phyloP scores from a whole-genome alignment of 2,329 filamentous ascomycete genomes.

The Fusarium nanum region DNA sequence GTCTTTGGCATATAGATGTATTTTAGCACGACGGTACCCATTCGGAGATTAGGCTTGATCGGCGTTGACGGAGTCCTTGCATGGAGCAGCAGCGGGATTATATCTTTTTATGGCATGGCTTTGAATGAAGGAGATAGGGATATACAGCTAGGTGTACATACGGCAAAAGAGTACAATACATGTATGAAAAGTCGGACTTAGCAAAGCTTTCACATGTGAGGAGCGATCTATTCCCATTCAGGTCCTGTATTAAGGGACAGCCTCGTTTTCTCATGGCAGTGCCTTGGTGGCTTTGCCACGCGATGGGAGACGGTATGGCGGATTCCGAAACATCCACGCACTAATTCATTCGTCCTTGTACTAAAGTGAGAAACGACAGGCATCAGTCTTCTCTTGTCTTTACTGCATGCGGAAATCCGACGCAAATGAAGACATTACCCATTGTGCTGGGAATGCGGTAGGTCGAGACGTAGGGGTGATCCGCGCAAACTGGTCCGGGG shows the following conservation, averaged over 20 bases:
- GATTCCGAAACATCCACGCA: not conserved
- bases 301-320: not conserved
- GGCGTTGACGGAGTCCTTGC: conserved; percentile 45
- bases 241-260: not conserved
- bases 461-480: conserved; percentile 10
- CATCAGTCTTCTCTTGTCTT: conserved; percentile 10
- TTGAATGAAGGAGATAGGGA: conserved; percentile 5
- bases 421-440: conserved; percentile 27
- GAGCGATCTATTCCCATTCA: conserved; percentile 15
- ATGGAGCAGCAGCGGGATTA: conserved; percentile 27
- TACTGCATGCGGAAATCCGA: conserved; percentile 27
- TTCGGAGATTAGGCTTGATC: conserved; percentile 18
- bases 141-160: conserved; percentile 28
- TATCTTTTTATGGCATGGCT: conserved; percentile 24
- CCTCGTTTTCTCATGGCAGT: not conserved
- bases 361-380: not conserved
- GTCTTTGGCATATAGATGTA: conserved; percentile 70
- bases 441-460: conserved; percentile 1
- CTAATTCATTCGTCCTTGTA: not conserved
- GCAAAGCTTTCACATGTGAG: conserved; percentile 8
- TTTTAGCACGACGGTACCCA: conserved; percentile 13
- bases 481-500: conserved; percentile 8
- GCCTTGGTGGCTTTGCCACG: conserved; percentile 17
- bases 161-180: conserved; percentile 11
- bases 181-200: not conserved